phyloP scores from a whole-genome alignment of 2,329 filamentous ascomycete species.

The Epicoccum sorghinum region DNA sequence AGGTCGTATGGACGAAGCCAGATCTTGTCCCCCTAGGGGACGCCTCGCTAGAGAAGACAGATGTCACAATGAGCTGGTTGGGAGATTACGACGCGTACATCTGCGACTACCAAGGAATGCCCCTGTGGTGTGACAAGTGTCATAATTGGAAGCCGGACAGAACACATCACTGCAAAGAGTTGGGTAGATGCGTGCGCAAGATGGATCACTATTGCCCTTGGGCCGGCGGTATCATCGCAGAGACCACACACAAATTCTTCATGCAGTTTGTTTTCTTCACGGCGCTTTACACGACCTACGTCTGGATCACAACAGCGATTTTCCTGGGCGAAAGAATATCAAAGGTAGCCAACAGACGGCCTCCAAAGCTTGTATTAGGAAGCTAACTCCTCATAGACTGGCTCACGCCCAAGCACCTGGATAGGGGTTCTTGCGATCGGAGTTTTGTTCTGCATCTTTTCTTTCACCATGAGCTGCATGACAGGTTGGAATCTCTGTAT shows the following conservation, averaged over 20 bases:
- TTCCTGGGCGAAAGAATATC: slow-evolving; percentile 63
- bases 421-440: slow-evolving; percentile 70
- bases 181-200: slow-evolving; percentile 80
- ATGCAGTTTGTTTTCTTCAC: slow-evolving; percentile 83
- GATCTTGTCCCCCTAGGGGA: slow-evolving; percentile 72
- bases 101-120: slow-evolving; percentile 79
- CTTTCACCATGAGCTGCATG: slow-evolving; percentile 75
- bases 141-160: slow-evolving; percentile 87
- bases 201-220: slow-evolving; percentile 98
- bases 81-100: slow-evolving; percentile 84
- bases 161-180: slow-evolving; percentile 83
- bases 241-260: slow-evolving; percentile 90
- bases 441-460: slow-evolving; percentile 80
- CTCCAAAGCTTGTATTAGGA: neutral
- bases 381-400: slow-evolving; percentile 18
- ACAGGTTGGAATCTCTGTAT: slow-evolving; percentile 71
- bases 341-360: slow-evolving; percentile 48
- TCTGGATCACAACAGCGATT: slow-evolving; percentile 68
- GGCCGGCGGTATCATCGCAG: slow-evolving; percentile 91
- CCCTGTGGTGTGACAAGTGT: slow-evolving; percentile 84
- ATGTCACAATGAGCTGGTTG: slow-evolving; percentile 56
- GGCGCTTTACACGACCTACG: slow-evolving; percentile 68
- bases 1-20: slow-evolving; percentile 71
- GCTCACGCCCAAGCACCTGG: slow-evolving; percentile 51
- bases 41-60: slow-evolving; percentile 33